Base-by-base conservation (phyloP, 495 filamentous ascomycete species). In the Podospora fimiseda region DNA sequence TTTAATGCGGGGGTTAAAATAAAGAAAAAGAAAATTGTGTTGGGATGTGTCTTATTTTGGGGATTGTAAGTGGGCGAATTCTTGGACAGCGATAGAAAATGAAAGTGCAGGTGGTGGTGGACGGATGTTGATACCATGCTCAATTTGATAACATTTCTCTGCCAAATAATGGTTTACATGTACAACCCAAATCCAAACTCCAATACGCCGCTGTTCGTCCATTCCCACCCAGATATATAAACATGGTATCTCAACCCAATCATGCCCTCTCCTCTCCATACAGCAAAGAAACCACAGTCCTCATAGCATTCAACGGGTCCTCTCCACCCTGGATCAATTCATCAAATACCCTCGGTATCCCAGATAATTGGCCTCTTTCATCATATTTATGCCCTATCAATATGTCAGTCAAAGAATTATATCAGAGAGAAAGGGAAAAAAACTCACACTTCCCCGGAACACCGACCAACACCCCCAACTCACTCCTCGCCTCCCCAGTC, bases 401-500 rank as follows among this genome's bases (percentile, higher is more conserved):
- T 6, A 6, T 1, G 62, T 68, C 59, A 71, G 66, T 50, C 40
- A 52, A 23, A 9, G 20, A 1, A 22, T 46, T 19, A 18, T 22
- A 6, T 37, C 22, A 15, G 55, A 22, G 22, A 19, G 36, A 47
- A 11, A 16, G 23, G 8, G 33, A 44, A 7, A n/a, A 23, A 48
- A 43, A 73, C 76, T 70, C 63, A 80, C 81, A 84, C 43, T 70
- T 77, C 43, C 63, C 65, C 24, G 80, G 79, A 16, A 74, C 53
- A 9, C 70, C 66, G 2, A 76, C 70, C 52, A 71, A 51, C 22
- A 76, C 70, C 2, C 63, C 57, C 21, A 85, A 60, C 43, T 64
- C 65, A 52, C 74, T 80, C 61, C 76, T 70, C 4, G 80, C 80
- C 61, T 85, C 80, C 4, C 82, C 82, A 0, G 79, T 80, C 80